Base-by-base conservation (phyloP, 2,329 filamentous ascomycete species). In the Waltergamsia citrina region DNA sequence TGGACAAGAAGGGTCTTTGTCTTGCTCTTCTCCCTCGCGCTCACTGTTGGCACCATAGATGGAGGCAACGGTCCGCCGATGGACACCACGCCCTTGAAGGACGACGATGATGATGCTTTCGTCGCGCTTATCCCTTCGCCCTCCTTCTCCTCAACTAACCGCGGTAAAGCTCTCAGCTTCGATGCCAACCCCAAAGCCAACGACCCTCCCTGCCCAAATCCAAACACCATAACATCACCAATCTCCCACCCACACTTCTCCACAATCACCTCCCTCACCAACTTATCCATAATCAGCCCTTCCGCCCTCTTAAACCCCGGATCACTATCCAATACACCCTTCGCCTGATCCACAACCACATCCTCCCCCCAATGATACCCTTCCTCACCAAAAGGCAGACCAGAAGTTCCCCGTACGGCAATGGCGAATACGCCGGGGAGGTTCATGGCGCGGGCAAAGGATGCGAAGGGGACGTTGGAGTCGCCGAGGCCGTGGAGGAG, bases 401-500 rank as follows among this genome's bases (percentile, higher is more conserved):
- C 72, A 17, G 67, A 67, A 0, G 81, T 78, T 0, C 79, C 87
- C 49, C 82, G 81, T 27, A 93, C 63, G 6, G 84, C 73, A 35
- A 94, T 71, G 47, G 78, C 77, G 37, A 79, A 71, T 34, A 87
- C 87, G 48, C 87, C 83, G 0, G 86, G 85, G 4, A 94, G 73
- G 40, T 71, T 66, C 40, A 94, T 60, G 44, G 74, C 76, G 37
- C 66, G 64, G 15, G 78, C 84, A 40, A 94, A 81, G 29, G 61
- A 60, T 39, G 74, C 69, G 54, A 92, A 93, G 23, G 82, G 67
- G 4, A 53, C 49, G 39, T 85, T 72, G 22, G 71, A 76, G 59
- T 94, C 87, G 41, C 87, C 87, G 10, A 94, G 72, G 42, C 86
- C 86, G 56, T 94, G 87, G 38, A 94, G 75, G 33, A 94, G 72